Conservation (phyloP, 805 yeast genomes). For the Ogataea pignaliae region DNA sequence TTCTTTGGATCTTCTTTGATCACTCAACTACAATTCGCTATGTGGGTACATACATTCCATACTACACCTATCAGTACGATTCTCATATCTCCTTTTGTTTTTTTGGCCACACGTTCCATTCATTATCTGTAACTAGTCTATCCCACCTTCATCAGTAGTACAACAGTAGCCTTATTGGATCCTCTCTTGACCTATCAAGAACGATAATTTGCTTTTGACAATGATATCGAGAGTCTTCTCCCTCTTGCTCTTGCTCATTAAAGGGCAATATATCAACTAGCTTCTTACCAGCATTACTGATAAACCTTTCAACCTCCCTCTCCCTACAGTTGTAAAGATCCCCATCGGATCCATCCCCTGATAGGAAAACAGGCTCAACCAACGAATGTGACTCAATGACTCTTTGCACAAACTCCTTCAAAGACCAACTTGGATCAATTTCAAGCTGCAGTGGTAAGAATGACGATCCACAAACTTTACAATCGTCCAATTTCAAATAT, state of each 20-base stretch:
- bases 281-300: neutral
- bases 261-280: conserved; percentile 14
- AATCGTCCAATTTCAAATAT: conserved; percentile 54
- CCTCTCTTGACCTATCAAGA: conserved; percentile 11
- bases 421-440: conserved; percentile 5
- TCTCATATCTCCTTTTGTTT: too few relatives aligned
- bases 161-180: conserved; percentile 3
- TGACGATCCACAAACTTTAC: conserved; percentile 69
- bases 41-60: conserved; percentile 22
- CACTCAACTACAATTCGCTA: conserved; percentile 28
- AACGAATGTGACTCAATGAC: conserved; percentile 12
- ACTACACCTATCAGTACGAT: too few relatives aligned
- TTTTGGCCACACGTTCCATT: too few relatives aligned
- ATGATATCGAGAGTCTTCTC: neutral
- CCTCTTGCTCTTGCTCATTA: conserved; percentile 3
- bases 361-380: conserved; percentile 18
- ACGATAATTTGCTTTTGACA: conserved; percentile 10
- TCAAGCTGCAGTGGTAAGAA: conserved; percentile 12
- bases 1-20: neutral
- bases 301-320: neutral
- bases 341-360: conserved; percentile 7
- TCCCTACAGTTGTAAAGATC: conserved; percentile 25
- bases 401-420: conserved; percentile 13
- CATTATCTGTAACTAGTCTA: too few relatives aligned
- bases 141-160: too few relatives aligned